Percentiles rank a stretch among this genome's conserved stretches.
Conservation (phyloP, 2,329 filamentous ascomycete species). For the Alternaria triticimaculans region DNA sequence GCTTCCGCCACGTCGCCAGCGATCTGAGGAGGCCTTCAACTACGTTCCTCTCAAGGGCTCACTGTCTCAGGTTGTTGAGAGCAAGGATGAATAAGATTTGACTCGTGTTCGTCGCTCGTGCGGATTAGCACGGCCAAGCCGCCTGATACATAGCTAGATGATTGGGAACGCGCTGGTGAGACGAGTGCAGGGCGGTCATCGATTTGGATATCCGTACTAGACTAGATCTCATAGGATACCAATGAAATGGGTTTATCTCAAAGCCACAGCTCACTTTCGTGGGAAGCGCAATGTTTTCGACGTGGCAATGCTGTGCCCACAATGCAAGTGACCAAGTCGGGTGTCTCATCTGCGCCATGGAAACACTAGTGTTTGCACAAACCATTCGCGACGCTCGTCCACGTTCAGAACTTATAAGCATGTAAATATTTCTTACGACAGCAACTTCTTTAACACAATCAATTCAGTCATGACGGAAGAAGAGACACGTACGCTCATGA, state of each 20-base stretch:
- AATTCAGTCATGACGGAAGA: background rate
- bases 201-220: no score
- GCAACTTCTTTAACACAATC: background rate
- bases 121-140: background rate
- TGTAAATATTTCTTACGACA: background rate
- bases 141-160: background rate
- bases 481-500: background rate
- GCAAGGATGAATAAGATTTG: slow-evolving; percentile 1
- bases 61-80: slow-evolving; percentile 12
- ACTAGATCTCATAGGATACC: background rate
- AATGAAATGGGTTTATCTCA: background rate
- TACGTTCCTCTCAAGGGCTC: background rate
- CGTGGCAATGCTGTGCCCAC: background rate
- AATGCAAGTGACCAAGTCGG: background rate
- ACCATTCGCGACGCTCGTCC: background rate
- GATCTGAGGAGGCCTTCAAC: background rate
- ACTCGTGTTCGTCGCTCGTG: background rate
- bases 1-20: slow-evolving; percentile 13
- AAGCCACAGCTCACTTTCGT: background rate
- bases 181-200: background rate
- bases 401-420: background rate
- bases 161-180: background rate
- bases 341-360: background rate
- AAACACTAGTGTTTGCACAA: background rate
- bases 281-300: background rate